Evolutionary conservation across 108 stramenopile species (phyloP), one percentile per base, ranked within the genome.

Genomic region (Poteriospumella lacustris): DNA sequence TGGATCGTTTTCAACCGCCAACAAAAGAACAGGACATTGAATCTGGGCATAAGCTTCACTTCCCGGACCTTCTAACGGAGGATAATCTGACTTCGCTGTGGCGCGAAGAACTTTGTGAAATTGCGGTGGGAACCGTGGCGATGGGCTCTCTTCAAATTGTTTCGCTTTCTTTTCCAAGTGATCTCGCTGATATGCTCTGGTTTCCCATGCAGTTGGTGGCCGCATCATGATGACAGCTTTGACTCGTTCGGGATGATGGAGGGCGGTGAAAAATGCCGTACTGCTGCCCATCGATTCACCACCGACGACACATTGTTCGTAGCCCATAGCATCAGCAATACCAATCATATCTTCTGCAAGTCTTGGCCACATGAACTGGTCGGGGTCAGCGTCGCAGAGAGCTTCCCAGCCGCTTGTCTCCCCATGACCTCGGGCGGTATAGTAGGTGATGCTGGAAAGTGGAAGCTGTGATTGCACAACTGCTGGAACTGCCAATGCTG

Each of bases 151-250:
- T 64, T 64, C 60, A 34, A 26, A 64, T 12, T 24, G 15, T 9
- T 33, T 19, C 5, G 60, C 60, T 34, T 34, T 64, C 5, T 9
- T 5, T 19, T 34, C 5, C 12, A 64, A 24, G 60, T 12, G 9
- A 31, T 3, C 5, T 64, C 60, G 28, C 31, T 34, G 60, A 9
- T 26, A 26, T 31, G 36, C 3, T 3, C 60, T 3, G 9, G 28
- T 34, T 64, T 64, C 60, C 60, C 60, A 64, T 31, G 12, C 60
- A 64, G 60, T 64, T 3, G 60, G 60, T 12, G 60, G 60, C 5
- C 60, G 15, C 5, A 64, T 64, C 60, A 64, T 64, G 36, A 64
- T 64, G 9, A 64, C 60, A 12, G 29, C 60, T 9, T 26, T 5
- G 24, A 64, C 60, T 5, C 24, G 60, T 5, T 64, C 60, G 31